A percentile compares a stretch with the other conserved stretches of the same genome.
phyloP scores from a whole-genome alignment of 176 grass and related monocot species.

The Hordeum vulgare region DNA sequence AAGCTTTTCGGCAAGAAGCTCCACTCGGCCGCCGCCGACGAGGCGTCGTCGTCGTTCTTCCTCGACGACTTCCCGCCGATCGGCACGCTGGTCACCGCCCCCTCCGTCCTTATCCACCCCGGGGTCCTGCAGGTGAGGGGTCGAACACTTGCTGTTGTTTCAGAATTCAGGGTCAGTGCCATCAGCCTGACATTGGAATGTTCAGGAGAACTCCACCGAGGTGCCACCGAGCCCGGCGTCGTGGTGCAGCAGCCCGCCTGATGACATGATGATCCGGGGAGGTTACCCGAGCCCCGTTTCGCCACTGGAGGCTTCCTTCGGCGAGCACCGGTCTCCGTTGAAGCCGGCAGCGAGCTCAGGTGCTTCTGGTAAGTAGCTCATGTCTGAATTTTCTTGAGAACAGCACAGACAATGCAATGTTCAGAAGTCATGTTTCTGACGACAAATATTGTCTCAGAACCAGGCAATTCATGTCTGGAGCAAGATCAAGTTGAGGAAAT shows the following conservation, averaged over 20 bases:
- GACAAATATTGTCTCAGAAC: slow-evolving; percentile 20
- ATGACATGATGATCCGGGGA: slow-evolving; percentile 71
- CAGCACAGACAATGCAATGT: not conserved
- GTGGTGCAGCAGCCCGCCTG: slow-evolving; percentile 69
- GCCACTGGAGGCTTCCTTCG: slow-evolving; percentile 68
- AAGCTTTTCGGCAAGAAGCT: slow-evolving; percentile 82
- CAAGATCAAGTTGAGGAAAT: slow-evolving; percentile 19
- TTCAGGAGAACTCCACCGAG: slow-evolving; percentile 95
- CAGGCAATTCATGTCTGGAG: slow-evolving; percentile 5
- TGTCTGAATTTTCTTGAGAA: slow-evolving; percentile 11
- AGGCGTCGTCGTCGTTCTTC: slow-evolving; percentile 29
- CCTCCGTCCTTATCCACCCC: slow-evolving; percentile 64
- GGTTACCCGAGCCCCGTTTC: slow-evolving; percentile 91
- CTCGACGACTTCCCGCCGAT: slow-evolving; percentile 54
- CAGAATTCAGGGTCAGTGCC: not conserved
- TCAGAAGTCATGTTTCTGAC: not conserved
- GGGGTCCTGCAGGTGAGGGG: slow-evolving; percentile 59
- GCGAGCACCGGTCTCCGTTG: slow-evolving; percentile 37
- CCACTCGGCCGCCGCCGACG: slow-evolving; percentile 42
- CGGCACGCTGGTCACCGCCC: slow-evolving; percentile 43
- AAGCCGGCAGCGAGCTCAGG: slow-evolving; percentile 16
- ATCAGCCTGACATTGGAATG: not conserved
- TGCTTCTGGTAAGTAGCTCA: slow-evolving; percentile 34
- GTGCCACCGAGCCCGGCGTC: slow-evolving; percentile 94
- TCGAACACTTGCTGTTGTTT: not conserved